Conservation (phyloP, 1,284 basidiomycete genomes). For the Ceratobasidium sp. region DNA sequence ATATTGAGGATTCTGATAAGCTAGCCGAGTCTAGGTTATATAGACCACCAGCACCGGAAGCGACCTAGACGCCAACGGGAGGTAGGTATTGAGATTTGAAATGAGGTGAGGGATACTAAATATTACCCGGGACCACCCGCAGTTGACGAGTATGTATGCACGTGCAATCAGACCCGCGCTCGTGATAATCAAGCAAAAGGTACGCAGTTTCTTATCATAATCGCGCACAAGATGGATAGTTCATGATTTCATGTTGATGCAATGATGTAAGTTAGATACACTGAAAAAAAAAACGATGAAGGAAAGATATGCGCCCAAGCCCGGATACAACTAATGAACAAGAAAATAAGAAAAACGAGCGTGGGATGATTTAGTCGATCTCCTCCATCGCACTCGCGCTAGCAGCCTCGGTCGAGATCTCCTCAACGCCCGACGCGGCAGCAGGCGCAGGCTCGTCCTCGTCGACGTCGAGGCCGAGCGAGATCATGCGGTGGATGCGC, state of each 20-base stretch:
- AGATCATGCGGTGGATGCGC: slow-evolving; percentile 98
- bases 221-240: background rate
- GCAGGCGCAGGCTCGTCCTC: slow-evolving; percentile 72
- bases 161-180: too few relatives aligned
- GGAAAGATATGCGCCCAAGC: slow-evolving; percentile 42
- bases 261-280: slow-evolving; percentile 44
- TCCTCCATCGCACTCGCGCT: slow-evolving; percentile 66
- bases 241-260: slow-evolving; percentile 34
- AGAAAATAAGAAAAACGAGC: slow-evolving; percentile 54
- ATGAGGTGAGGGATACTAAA: too few relatives aligned
- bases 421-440: slow-evolving; percentile 57
- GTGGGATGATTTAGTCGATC: background rate
- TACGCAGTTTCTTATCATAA: too few relatives aligned
- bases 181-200: too few relatives aligned
- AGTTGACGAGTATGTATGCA: too few relatives aligned
- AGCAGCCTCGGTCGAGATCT: slow-evolving; percentile 56
- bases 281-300: slow-evolving; percentile 12
- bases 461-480: slow-evolving; percentile 79
- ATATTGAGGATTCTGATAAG: too few relatives aligned
- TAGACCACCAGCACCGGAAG: too few relatives aligned
- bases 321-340: slow-evolving; percentile 50
- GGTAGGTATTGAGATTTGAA: too few relatives aligned
- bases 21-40: too few relatives aligned
- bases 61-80: too few relatives aligned
- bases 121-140: too few relatives aligned